These are phyloP conservation scores for Diaporthe amygdali DNA, from an alignment of 2,329 filamentous ascomycete species.

Conservation along the genomic window DNA sequence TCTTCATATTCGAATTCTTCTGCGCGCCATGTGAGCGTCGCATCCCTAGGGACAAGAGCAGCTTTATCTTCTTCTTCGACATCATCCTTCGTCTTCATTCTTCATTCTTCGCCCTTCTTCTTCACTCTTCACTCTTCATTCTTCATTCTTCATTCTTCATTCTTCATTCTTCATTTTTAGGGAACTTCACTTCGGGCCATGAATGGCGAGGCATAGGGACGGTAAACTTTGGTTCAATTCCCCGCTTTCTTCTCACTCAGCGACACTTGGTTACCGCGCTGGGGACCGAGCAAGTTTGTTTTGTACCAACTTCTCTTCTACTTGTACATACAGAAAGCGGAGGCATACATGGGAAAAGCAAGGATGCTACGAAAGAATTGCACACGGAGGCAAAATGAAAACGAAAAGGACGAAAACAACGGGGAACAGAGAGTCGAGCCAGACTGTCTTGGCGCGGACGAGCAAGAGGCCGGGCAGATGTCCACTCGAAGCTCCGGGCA, in stretches of 20 bases:
- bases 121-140: neutral
- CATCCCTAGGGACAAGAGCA: constrained; percentile 5
- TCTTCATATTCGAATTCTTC: neutral
- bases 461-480: neutral
- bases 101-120: neutral
- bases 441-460: neutral
- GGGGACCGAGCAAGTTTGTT: neutral
- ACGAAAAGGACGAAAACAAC: constrained; percentile 1
- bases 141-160: neutral
- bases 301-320: constrained; percentile 19
- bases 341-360: constrained; percentile 18
- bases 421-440: neutral
- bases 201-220: constrained; percentile 19
- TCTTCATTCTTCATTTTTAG: neutral
- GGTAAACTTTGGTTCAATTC: constrained; percentile 9
- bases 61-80: neutral
- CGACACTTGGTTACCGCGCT: neutral
- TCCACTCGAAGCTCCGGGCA: neutral
- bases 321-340: constrained; percentile 19
- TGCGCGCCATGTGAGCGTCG: constrained; percentile 15
- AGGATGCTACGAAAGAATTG: constrained; percentile 21
- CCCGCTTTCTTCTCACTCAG: neutral
- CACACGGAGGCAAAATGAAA: constrained; percentile 15
- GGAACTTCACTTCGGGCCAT: constrained; percentile 22
- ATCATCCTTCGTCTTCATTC: neutral